These are phyloP conservation scores for Sinapis alba DNA, from an alignment of 441 rosid species.

Conservation along the genomic window DNA sequence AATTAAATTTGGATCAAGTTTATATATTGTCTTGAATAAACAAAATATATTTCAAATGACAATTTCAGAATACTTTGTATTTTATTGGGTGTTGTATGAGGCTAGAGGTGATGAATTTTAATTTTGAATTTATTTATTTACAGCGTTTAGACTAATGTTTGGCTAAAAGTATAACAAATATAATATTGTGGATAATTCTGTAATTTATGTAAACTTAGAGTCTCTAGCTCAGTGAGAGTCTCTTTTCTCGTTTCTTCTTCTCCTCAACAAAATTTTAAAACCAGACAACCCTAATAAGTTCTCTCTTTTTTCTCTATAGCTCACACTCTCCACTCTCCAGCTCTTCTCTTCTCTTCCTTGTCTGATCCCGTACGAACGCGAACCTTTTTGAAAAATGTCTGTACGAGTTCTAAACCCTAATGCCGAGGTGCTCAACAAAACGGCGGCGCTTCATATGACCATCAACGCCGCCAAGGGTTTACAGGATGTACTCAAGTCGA, in stretches of 20 bases:
- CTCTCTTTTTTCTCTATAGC: background rate
- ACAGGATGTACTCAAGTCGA: slow-evolving; percentile 86
- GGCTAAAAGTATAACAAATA: background rate
- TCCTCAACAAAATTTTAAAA: slow-evolving; percentile 18
- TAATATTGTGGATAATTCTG: background rate
- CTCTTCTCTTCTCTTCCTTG: slow-evolving; percentile 4
- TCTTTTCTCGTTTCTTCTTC: background rate
- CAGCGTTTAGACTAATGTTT: too few species aligned
- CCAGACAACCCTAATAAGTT: slow-evolving; percentile 36
- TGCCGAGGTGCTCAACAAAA: slow-evolving; percentile 96
- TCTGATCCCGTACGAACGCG: background rate
- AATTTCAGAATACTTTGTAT: too few species aligned
- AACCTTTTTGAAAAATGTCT: slow-evolving; percentile 57
- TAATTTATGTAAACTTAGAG: background rate
- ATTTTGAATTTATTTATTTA: too few species aligned
- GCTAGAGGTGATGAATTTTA: too few species aligned
- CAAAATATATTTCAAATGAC: too few species aligned
- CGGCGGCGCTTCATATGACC: slow-evolving; percentile 97
- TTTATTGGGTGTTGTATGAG: too few species aligned
- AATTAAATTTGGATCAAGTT: too few species aligned
- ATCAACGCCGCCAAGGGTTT: slow-evolving; percentile 95
- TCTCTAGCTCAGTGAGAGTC: background rate
- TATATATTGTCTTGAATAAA: too few species aligned
- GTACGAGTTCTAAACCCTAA: slow-evolving; percentile 86
- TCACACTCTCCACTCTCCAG: background rate